Conservation (phyloP, 371 early-diverging fungal species). For the Circinella minor region DNA sequence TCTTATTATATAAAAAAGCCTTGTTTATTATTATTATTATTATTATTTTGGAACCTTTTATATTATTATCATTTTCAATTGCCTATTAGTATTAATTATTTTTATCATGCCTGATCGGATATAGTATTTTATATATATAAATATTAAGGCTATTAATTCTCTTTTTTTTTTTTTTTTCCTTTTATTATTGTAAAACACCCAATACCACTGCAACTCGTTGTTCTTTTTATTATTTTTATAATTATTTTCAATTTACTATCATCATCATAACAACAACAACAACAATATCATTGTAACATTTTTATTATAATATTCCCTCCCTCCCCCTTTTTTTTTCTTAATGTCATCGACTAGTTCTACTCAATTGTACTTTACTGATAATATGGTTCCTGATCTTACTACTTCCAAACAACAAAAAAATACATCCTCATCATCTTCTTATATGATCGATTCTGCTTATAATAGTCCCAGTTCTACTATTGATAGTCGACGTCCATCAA, state of each 20-base stretch:
- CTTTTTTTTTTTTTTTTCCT: background rate
- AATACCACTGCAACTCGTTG: background rate
- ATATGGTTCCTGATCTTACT: constrained; percentile 16
- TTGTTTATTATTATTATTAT: too few relatives aligned
- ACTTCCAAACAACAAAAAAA: constrained; percentile 6
- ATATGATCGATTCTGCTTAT: constrained; percentile 27
- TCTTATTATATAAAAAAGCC: background rate
- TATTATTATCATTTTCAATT: background rate
- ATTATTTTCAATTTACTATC: background rate
- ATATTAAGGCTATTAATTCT: background rate
- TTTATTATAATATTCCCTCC: too few relatives aligned
- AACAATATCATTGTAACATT: background rate
- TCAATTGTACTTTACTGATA: background rate
- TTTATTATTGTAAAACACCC: constrained; percentile 1
- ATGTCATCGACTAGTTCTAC: constrained; percentile 1
- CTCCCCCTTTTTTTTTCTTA: background rate
- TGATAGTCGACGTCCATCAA: constrained; percentile 15
- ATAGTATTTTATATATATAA: background rate
- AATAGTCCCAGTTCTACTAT: constrained; percentile 26
- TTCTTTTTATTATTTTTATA: background rate
- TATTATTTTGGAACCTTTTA: background rate
- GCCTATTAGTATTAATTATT: background rate
- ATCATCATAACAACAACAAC: background rate
- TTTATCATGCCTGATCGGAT: constrained; percentile 11
- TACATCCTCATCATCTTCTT: background rate